A percentile compares a stretch with the other conserved stretches of the same genome.
Evolutionary conservation across 768 basidiomycete genomes (phyloP).

Genomic region (Xerocomellus amylosporus): DNA sequence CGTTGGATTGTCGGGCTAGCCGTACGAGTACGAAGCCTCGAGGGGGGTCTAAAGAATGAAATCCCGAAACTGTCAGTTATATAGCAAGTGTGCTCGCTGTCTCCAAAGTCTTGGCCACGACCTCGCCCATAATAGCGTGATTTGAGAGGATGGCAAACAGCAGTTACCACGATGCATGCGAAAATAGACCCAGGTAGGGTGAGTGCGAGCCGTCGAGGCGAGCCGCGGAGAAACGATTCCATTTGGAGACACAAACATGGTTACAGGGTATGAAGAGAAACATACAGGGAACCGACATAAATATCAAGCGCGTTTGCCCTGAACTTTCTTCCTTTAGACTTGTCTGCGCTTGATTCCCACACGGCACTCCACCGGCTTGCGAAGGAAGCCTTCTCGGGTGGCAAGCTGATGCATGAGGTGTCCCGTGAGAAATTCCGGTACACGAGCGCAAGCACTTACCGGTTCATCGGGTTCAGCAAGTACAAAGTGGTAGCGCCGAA

Average conservation of each 20-base stretch:
- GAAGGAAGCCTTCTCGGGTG: slow-evolving; percentile 81
- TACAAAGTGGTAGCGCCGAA: slow-evolving; percentile 73
- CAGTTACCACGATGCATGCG: neutral
- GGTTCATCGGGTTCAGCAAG: slow-evolving; percentile 55
- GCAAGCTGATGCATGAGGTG: slow-evolving; percentile 45
- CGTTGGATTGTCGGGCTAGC: neutral
- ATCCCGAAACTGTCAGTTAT: slow-evolving; percentile 2
- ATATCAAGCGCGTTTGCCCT: neutral
- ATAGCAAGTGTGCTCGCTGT: slow-evolving; percentile 3
- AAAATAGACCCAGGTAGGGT: slow-evolving; percentile 16
- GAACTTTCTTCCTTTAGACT: slow-evolving; percentile 10
- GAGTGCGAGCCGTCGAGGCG: neutral
- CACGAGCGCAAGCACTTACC: slow-evolving; percentile 38
- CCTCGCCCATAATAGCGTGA: slow-evolving; percentile 4
- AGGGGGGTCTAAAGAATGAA: no score
- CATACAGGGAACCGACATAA: neutral
- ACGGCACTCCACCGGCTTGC: slow-evolving; percentile 73
- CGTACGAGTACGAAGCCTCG: slow-evolving; percentile 12
- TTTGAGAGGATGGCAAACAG: slow-evolving; percentile 5
- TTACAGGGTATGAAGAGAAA: neutral
- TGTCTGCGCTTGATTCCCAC: slow-evolving; percentile 72
- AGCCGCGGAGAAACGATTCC: neutral
- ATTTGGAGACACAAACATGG: neutral
- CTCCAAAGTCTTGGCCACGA: neutral
- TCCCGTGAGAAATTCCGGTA: slow-evolving; percentile 3